Evolutionary conservation across 2,329 filamentous ascomycete genomes (phyloP).

Genomic region (Myrmaecium sp.): DNA sequence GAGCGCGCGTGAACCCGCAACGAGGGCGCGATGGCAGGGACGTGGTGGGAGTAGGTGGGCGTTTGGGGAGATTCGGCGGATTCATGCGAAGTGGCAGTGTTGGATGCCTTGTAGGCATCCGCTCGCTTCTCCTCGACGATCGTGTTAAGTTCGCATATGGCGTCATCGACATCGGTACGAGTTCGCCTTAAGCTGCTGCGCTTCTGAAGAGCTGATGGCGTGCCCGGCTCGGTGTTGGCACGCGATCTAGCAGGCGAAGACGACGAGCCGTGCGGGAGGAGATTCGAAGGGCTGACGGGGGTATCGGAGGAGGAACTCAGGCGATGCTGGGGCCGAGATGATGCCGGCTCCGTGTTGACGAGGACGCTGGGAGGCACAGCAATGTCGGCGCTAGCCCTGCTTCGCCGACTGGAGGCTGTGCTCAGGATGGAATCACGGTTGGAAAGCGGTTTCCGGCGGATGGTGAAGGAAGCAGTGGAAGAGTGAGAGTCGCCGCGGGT

Average conservation of each 20-base stretch:
- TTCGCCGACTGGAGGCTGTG: background rate
- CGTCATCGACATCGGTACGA: conserved; percentile 25
- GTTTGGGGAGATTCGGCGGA: conserved; percentile 8
- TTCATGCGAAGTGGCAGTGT: conserved; percentile 13
- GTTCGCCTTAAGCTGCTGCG: conserved; percentile 19
- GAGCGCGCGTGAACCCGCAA: conserved; percentile 29
- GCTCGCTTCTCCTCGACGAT: conserved; percentile 30
- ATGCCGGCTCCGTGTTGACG: too few relatives aligned
- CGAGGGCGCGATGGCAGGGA: conserved; percentile 29
- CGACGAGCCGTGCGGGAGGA: background rate
- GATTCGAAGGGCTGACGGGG: too few relatives aligned
- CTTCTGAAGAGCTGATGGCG: too few relatives aligned
- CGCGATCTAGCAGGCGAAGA: too few relatives aligned
- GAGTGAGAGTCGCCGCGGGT: too few relatives aligned
- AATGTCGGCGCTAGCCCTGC: too few relatives aligned
- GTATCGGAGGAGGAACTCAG: too few relatives aligned
- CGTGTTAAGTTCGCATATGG: conserved; percentile 31
- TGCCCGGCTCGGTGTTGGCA: conserved; percentile 20
- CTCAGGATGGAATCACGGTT: conserved; percentile 1
- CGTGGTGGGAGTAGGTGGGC: conserved; percentile 17
- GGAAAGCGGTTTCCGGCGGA: conserved; percentile 17
- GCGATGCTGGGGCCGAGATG: too few relatives aligned
- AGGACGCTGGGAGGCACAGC: too few relatives aligned
- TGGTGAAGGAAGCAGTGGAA: conserved; percentile 11
- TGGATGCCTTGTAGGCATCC: conserved; percentile 10